A percentile compares a stretch with the other conserved stretches of the same genome.
Evolutionary conservation across 1,284 basidiomycete species (phyloP).

Genomic region (Puccinia coronata): DNA sequence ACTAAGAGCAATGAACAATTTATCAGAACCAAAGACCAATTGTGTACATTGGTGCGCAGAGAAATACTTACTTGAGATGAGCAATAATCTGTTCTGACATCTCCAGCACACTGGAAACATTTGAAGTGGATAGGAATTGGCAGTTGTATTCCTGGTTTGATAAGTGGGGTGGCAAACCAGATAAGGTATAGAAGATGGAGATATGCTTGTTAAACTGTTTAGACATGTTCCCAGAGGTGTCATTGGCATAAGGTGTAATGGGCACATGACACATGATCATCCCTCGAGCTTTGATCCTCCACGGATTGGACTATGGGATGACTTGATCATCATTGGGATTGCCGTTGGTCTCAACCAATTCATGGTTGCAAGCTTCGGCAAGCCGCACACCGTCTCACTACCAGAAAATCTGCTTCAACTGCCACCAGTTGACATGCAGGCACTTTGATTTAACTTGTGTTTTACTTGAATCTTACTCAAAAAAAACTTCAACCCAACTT

Average conservation of each 20-base stretch:
- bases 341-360: too few relatives aligned
- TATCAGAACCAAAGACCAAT: background rate
- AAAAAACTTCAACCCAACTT: too few relatives aligned
- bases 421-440: too few relatives aligned
- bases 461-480: too few relatives aligned
- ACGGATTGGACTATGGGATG: background rate
- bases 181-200: background rate
- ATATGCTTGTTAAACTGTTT: constrained; percentile 26
- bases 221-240: background rate
- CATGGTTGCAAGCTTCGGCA: background rate
- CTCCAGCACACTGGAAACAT: background rate
- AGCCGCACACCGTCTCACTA: too few relatives aligned
- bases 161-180: background rate
- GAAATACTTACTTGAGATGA: constrained; percentile 8
- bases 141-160: background rate
- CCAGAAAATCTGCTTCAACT: too few relatives aligned
- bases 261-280: background rate
- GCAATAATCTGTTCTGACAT: background rate
- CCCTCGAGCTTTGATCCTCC: background rate
- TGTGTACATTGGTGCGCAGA: too few relatives aligned
- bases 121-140: constrained; percentile 9
- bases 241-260: background rate
- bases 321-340: too few relatives aligned
- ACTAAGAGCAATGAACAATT: background rate
- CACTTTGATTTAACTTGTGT: too few relatives aligned